Evolutionary conservation across 345 rosid species (phyloP).

Genomic region (Psidium friedrichsthalianum): DNA sequence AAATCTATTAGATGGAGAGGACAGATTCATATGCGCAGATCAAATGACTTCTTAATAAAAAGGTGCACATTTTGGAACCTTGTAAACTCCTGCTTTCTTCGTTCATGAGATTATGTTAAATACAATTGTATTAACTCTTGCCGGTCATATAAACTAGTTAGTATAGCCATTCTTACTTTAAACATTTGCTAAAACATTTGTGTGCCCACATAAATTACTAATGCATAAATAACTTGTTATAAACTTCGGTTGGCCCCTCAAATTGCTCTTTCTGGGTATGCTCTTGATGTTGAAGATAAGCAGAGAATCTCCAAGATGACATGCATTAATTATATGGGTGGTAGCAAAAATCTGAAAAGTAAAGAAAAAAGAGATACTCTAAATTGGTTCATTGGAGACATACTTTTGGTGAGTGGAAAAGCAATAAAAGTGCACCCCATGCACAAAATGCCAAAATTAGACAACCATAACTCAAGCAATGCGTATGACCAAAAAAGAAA

Average conservation of each 20-base stretch:
- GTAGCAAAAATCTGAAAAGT: neutral
- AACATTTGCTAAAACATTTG: neutral
- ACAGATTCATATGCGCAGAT: neutral
- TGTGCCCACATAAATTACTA: neutral
- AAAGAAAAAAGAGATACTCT: neutral
- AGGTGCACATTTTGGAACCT: neutral
- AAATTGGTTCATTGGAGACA: neutral
- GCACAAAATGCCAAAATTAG: neutral
- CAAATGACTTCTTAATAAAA: neutral
- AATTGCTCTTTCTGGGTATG: neutral
- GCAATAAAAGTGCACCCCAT: neutral
- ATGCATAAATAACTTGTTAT: neutral
- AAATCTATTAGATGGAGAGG: neutral
- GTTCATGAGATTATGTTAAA: neutral
- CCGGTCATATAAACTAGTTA: neutral
- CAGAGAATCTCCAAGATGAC: neutral
- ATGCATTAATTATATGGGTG: too few relatives aligned
- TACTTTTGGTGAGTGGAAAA: neutral
- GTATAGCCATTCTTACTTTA: neutral
- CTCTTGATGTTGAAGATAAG: neutral
- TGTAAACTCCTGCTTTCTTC: neutral
- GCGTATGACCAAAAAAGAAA: too few relatives aligned
- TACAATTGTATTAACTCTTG: neutral
- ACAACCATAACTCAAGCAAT: neutral
- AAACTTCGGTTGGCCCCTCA: neutral